Percentiles rank a stretch among this genome's conserved stretches.
These are phyloP conservation scores for Halophytophthora batemanensis DNA, from an alignment of 352 stramenopile genomes.

Conservation along the genomic window DNA sequence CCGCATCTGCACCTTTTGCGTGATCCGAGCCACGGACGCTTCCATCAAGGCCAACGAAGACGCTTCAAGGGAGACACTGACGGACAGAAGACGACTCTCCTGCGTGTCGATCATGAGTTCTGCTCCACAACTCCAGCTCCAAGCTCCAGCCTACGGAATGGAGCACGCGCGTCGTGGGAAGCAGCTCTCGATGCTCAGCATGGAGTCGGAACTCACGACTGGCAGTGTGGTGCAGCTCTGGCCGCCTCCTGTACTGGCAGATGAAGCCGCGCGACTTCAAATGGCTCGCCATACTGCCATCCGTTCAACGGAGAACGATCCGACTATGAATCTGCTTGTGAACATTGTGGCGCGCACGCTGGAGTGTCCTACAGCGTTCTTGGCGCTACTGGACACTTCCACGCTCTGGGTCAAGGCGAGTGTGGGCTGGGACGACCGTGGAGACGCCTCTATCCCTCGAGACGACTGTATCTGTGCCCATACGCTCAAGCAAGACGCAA, in stretches of 20 bases:
- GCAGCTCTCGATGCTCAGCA: conserved; percentile 49
- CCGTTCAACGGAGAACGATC: conserved; percentile 45
- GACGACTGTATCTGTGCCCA: conserved; percentile 57
- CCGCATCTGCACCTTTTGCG: conserved; percentile 77
- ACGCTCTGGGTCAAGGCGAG: conserved; percentile 66
- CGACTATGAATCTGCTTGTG: conserved; percentile 72
- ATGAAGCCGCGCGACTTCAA: conserved; percentile 47
- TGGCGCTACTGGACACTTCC: conserved; percentile 60
- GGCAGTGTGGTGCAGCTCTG: conserved; percentile 68
- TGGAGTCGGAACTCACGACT: conserved; percentile 58
- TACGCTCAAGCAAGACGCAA: conserved; percentile 41
- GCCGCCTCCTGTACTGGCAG: conserved; percentile 40
- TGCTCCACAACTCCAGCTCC: conserved; percentile 3
- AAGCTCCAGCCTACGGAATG: background rate
- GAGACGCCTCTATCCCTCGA: conserved; percentile 40
- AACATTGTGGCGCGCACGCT: conserved; percentile 68
- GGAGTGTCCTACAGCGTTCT: conserved; percentile 61
- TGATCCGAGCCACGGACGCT: conserved; percentile 70
- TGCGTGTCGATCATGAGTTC: conserved; percentile 29
- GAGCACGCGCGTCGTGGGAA: conserved; percentile 21
- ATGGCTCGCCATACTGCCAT: conserved; percentile 56
- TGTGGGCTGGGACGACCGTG: conserved; percentile 48
- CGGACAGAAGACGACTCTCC: conserved; percentile 14
- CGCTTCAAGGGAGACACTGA: conserved; percentile 29
- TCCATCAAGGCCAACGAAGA: conserved; percentile 59